Conservation (phyloP, 1,284 basidiomycete genomes). For the Cystobasidiaceae sp. region DNA sequence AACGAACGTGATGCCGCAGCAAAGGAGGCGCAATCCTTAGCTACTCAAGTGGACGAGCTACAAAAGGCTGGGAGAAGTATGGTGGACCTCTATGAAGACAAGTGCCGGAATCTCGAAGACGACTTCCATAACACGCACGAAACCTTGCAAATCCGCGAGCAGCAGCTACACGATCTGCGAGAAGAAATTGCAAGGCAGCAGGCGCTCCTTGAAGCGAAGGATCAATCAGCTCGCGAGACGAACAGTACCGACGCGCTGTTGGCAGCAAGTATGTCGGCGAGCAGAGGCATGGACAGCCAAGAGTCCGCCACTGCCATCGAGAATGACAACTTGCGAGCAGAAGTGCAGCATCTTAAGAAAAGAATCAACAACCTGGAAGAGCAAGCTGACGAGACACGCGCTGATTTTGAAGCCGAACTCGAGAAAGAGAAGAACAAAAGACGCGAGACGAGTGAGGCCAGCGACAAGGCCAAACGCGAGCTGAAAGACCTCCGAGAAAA, state of each 20-base stretch:
- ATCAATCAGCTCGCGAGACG: conserved; percentile 22
- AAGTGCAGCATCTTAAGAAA: conserved; percentile 75
- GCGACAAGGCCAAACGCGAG: conserved; percentile 67
- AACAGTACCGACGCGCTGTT: conserved; percentile 32
- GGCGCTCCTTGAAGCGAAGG: not conserved
- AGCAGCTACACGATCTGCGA: conserved; percentile 48
- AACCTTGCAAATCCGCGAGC: conserved; percentile 63
- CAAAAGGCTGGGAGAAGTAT: conserved; percentile 68
- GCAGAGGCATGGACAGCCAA: conserved; percentile 46
- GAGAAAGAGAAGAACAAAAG: conserved; percentile 59
- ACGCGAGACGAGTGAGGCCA: conserved; percentile 59
- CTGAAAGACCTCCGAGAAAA: conserved; percentile 60
- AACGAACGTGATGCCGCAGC: conserved; percentile 34
- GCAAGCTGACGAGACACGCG: conserved; percentile 69
- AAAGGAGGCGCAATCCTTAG: conserved; percentile 46
- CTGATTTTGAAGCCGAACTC: conserved; percentile 63
- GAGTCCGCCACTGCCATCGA: conserved; percentile 76
- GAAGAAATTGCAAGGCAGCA: conserved; percentile 28
- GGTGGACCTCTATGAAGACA: conserved; percentile 77
- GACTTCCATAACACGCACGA: conserved; percentile 16
- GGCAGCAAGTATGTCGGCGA: conserved; percentile 36
- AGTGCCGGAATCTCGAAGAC: conserved; percentile 69
- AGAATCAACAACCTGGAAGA: conserved; percentile 75
- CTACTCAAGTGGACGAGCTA: conserved; percentile 67
- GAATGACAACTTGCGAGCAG: conserved; percentile 82